Percentiles rank a stretch among this genome's conserved stretches.
Conservation (phyloP, 2,329 filamentous ascomycete genomes). For the Juglanconis sp. region DNA sequence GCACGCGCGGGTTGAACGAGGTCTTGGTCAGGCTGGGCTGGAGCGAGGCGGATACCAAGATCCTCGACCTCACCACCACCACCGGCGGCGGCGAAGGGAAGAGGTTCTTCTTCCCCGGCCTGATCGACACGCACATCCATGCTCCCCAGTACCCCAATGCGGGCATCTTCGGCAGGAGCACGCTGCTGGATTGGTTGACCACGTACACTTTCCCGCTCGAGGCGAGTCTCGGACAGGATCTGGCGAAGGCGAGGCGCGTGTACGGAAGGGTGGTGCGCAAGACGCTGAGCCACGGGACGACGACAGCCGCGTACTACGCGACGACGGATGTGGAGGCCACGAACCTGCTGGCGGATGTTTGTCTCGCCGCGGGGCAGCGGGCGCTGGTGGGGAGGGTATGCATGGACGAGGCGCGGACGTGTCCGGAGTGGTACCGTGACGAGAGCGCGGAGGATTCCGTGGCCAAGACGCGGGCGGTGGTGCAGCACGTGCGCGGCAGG, state of each 20-base stretch:
- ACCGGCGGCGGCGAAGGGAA: constrained; percentile 30
- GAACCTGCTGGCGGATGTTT: constrained; percentile 86
- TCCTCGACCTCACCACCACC: constrained; percentile 24
- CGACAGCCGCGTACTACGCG: constrained; percentile 90
- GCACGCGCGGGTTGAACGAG: constrained; percentile 29
- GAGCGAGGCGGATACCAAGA: constrained; percentile 34
- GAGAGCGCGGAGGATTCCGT: constrained; percentile 57
- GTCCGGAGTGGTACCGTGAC: constrained; percentile 79
- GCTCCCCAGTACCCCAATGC: constrained; percentile 92
- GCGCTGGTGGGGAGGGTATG: constrained; percentile 92
- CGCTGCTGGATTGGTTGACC: constrained; percentile 88
- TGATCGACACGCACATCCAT: constrained; percentile 92
- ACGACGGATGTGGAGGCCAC: constrained; percentile 84
- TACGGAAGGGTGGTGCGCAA: constrained; percentile 77
- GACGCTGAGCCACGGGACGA: constrained; percentile 87
- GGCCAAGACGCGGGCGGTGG: constrained; percentile 52
- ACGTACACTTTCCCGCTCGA: constrained; percentile 96
- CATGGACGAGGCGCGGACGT: constrained; percentile 71
- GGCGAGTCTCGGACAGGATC: constrained; percentile 55
- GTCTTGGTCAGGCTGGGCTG: constrained; percentile 45
- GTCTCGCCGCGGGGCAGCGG: constrained; percentile 74
- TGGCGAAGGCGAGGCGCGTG: constrained; percentile 62
- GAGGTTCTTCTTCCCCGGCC: constrained; percentile 81
- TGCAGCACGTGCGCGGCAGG: constrained; percentile 63
- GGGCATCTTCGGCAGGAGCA: constrained; percentile 90